These are phyloP conservation scores for Dendrothele bispora DNA, from an alignment of 768 basidiomycete genomes.

Conservation along the genomic window DNA sequence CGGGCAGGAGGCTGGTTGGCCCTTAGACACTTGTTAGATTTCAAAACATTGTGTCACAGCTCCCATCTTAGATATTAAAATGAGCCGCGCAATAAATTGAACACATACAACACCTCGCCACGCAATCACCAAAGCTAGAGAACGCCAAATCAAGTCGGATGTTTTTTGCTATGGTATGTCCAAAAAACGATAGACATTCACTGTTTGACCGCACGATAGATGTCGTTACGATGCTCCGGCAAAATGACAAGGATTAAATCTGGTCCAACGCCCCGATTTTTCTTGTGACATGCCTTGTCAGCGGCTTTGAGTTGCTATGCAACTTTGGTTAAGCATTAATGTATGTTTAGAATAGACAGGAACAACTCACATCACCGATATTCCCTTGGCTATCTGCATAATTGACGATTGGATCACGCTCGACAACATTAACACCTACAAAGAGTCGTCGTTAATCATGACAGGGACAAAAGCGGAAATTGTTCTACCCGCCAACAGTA, in stretches of 20 bases:
- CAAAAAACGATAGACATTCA: conserved; percentile 25
- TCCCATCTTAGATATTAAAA: conserved; percentile 35
- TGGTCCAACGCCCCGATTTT: conserved; percentile 35
- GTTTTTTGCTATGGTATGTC: too few species aligned
- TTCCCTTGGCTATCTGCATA: background rate
- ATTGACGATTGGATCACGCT: conserved; percentile 1
- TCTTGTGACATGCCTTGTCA: conserved; percentile 29
- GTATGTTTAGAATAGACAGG: background rate
- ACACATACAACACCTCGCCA: conserved; percentile 12
- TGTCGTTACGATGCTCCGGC: conserved; percentile 53
- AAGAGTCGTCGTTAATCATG: too few species aligned
- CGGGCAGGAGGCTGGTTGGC: too few species aligned
- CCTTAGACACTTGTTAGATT: conserved; percentile 39
- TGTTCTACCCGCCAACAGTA: conserved; percentile 3
- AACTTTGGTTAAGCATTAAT: too few species aligned
- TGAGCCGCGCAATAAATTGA: conserved; percentile 35
- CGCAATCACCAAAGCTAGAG: conserved; percentile 27
- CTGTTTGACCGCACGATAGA: conserved; percentile 60
- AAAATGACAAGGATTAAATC: conserved; percentile 48
- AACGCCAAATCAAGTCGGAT: background rate
- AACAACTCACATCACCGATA: too few species aligned
- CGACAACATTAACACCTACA: background rate
- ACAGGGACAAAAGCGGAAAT: too few species aligned
- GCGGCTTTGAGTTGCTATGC: conserved; percentile 27
- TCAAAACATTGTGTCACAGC: conserved; percentile 59